phyloP scores from a whole-genome alignment of 2,329 filamentous ascomycete species.

The Pseudophaeomoniella oleicola region DNA sequence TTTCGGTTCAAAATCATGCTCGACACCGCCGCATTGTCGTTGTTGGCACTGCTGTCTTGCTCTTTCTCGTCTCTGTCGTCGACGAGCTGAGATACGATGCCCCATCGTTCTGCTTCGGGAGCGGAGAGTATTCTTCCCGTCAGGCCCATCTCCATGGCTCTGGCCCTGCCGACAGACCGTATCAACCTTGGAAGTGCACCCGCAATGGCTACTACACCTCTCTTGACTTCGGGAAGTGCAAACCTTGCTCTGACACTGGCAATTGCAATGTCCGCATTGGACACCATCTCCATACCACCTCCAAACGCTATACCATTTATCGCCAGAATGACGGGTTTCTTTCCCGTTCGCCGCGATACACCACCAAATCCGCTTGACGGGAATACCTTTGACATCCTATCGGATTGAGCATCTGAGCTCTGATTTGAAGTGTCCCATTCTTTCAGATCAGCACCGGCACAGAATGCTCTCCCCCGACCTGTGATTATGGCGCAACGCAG shows the following conservation, averaged over 20 bases:
- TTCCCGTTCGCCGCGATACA: conserved; percentile 19
- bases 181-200: conserved; percentile 55
- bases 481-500: conserved; percentile 26
- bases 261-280: conserved; percentile 60
- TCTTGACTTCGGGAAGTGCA: conserved; percentile 55
- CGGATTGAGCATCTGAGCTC: conserved; percentile 3
- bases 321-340: conserved; percentile 56
- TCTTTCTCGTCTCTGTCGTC: conserved; percentile 16
- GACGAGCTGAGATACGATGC: conserved; percentile 55
- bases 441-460: conserved; percentile 30
- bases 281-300: conserved; percentile 62
- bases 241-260: conserved; percentile 45
- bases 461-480: conserved; percentile 27
- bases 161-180: conserved; percentile 50
- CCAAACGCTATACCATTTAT: conserved; percentile 64
- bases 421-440: conserved; percentile 19
- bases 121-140: conserved; percentile 47
- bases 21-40: conserved; percentile 6
- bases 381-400: conserved; percentile 7
- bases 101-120: conserved; percentile 47
- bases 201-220: conserved; percentile 56
- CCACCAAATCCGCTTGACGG: conserved; percentile 25
- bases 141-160: conserved; percentile 58
- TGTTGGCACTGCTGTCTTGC: conserved; percentile 32
- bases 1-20: conserved; percentile 1